phyloP scores from a whole-genome alignment of 371 early-diverging fungal genomes.

The Sanchytrium tribonematis region DNA sequence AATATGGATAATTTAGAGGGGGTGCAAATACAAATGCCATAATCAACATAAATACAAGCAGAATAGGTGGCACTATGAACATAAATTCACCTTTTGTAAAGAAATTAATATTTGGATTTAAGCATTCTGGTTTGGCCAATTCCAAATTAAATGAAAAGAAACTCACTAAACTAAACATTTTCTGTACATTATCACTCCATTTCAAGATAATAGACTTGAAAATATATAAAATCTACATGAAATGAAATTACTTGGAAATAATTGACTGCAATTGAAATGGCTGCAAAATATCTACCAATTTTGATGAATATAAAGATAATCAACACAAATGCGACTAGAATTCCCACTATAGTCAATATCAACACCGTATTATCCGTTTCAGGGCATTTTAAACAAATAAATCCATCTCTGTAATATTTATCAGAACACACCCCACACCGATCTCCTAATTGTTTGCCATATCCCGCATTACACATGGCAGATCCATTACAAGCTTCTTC shows the following conservation, averaged over 20 bases:
- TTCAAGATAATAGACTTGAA: neutral
- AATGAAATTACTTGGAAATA: neutral
- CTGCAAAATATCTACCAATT: neutral
- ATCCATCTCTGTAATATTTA: neutral
- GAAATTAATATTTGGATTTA: neutral
- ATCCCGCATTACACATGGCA: neutral
- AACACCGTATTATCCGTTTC: neutral
- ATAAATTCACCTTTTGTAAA: neutral
- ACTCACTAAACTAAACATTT: neutral
- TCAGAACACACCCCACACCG: neutral
- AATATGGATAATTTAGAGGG: neutral
- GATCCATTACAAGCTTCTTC: neutral
- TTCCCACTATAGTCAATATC: neutral
- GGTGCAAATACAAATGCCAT: neutral
- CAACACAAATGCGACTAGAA: neutral
- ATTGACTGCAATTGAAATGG: neutral
- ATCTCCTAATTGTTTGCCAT: neutral
- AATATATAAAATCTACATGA: no score
- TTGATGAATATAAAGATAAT: neutral
- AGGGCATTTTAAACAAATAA: neutral
- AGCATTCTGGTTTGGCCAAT: neutral
- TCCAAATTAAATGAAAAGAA: neutral
- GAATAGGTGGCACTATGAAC: neutral
- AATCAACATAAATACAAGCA: neutral
- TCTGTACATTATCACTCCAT: neutral